Evolutionary conservation across 1,139 yeast species (phyloP).

Genomic region (Magnusiomyces fungicola): DNA sequence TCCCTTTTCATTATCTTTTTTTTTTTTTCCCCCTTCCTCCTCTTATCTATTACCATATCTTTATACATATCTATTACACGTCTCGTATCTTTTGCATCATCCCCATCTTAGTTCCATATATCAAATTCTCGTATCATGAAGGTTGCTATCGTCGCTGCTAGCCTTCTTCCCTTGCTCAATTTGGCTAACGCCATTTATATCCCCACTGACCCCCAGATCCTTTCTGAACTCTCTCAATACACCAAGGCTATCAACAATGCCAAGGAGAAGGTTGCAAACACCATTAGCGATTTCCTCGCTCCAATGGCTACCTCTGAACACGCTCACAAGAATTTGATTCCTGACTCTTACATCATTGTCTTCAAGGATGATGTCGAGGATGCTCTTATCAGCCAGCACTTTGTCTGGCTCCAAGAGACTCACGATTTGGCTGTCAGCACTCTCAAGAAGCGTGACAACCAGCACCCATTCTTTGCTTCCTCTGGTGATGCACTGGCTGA

Average conservation of each 20-base stretch:
- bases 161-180: slow-evolving; percentile 48
- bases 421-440: slow-evolving; percentile 8
- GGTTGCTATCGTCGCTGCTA: slow-evolving; percentile 29
- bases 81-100: no score
- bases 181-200: slow-evolving; percentile 57
- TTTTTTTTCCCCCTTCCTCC: no score
- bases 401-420: slow-evolving; percentile 14
- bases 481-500: slow-evolving; percentile 22
- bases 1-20: slow-evolving; percentile 1
- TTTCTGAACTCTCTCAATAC: slow-evolving; percentile 5
- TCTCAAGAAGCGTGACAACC: slow-evolving; percentile 15
- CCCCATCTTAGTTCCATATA: no score
- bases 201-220: slow-evolving; percentile 33
- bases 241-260: neutral
- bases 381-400: slow-evolving; percentile 10
- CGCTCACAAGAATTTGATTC: slow-evolving; percentile 12
- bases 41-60: no score
- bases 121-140: no score
- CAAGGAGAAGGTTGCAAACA: neutral
- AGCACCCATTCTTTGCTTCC: slow-evolving; percentile 39
- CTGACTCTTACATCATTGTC: slow-evolving; percentile 16
- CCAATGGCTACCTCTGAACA: slow-evolving; percentile 14
- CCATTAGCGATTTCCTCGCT: slow-evolving; percentile 4
- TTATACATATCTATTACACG: no score
- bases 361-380: slow-evolving; percentile 16